phyloP scores from a whole-genome alignment of 495 filamentous ascomycete genomes.

The Staphylotrichum longicolle region DNA sequence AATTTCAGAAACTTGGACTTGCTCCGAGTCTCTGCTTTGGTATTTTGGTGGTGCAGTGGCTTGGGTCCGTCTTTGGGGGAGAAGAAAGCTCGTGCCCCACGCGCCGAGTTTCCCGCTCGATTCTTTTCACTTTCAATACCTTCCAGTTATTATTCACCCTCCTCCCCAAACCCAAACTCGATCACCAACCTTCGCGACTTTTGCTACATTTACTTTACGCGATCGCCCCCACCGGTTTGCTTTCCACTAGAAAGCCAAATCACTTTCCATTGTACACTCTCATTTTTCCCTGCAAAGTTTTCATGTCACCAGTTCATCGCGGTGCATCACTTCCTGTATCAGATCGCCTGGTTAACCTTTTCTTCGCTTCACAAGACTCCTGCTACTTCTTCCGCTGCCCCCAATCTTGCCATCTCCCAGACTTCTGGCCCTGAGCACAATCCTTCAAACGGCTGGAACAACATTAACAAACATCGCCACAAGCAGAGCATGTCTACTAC shows the following conservation, averaged over 20 bases:
- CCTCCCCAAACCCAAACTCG: neutral
- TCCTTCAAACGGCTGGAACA: constrained; percentile 56
- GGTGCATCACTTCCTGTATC: neutral
- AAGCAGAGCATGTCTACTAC: constrained; percentile 79
- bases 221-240: constrained; percentile 9
- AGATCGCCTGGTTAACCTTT: too few relatives aligned
- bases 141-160: neutral
- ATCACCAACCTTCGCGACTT: neutral
- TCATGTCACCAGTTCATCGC: constrained; percentile 8
- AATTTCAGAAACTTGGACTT: neutral
- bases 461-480: constrained; percentile 71
- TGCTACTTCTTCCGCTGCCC: constrained; percentile 67
- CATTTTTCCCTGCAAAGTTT: constrained; percentile 4
- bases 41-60: neutral
- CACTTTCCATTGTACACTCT: neutral
- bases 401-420: constrained; percentile 74
- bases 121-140: neutral
- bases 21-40: neutral
- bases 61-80: neutral
- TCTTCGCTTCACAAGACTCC: constrained; percentile 53
- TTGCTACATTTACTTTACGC: constrained; percentile 16
- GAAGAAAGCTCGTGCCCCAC: neutral
- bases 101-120: neutral
- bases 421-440: constrained; percentile 60
- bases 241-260: neutral